These are phyloP conservation scores for Cardiospermum halicacabum DNA, from an alignment of 345 rosid species.

Conservation along the genomic window DNA sequence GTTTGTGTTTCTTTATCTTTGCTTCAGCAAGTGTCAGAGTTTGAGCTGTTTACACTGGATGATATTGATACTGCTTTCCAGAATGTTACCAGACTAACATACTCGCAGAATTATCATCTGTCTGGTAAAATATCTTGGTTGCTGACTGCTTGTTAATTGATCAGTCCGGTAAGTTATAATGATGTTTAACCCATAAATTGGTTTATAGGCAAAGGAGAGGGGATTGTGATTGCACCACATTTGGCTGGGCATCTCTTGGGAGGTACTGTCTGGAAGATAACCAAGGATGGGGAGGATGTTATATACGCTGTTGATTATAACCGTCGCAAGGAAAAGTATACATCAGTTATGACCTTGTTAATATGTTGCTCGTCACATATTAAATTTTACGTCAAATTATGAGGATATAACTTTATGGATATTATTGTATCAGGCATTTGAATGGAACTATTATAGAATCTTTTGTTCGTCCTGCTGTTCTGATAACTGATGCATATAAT, in stretches of 20 bases:
- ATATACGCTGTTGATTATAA: slow-evolving; percentile 96
- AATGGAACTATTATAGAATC: slow-evolving; percentile 94
- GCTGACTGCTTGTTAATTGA: background rate
- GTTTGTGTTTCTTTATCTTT: background rate
- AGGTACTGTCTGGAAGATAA: slow-evolving; percentile 94
- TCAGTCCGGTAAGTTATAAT: background rate
- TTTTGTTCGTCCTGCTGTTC: slow-evolving; percentile 92
- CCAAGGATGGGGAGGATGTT: slow-evolving; percentile 98
- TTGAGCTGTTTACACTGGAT: slow-evolving; percentile 85
- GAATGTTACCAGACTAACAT: slow-evolving; percentile 76
- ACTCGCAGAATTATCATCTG: slow-evolving; percentile 81
- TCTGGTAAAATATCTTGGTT: slow-evolving; percentile 50
- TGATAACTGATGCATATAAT: slow-evolving; percentile 89
- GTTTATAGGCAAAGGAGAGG: slow-evolving; percentile 84
- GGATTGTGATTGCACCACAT: slow-evolving; percentile 93
- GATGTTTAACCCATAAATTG: background rate
- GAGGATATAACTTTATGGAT: slow-evolving; percentile 2
- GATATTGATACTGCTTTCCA: slow-evolving; percentile 92
- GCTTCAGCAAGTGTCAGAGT: slow-evolving; percentile 90
- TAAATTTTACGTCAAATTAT: background rate
- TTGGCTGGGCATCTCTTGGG: slow-evolving; percentile 96
- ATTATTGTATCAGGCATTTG: slow-evolving; percentile 65
- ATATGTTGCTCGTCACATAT: background rate
- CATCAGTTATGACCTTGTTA: slow-evolving; percentile 14
- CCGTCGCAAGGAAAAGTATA: slow-evolving; percentile 90